Evolutionary conservation across 2,329 filamentous ascomycete species (phyloP), one percentile per base, ranked within the genome.

Genomic region (Penicillium concentricum): DNA sequence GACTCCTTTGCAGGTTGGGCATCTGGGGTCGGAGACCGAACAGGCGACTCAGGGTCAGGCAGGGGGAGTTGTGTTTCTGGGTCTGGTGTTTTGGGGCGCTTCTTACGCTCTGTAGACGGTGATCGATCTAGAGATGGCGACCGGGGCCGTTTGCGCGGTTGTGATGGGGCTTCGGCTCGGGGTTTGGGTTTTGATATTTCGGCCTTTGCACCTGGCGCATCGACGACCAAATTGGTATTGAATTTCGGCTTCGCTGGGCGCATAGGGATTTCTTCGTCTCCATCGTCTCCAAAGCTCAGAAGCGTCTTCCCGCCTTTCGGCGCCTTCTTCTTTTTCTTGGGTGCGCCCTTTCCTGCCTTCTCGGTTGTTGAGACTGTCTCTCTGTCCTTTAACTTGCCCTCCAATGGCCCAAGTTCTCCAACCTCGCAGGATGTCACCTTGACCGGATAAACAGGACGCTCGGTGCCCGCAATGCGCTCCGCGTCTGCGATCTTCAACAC

Each of bases 401-500:
- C 74, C 53, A 78, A 71, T 26, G 73, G 75, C 2, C 78, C 78
- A 54, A 80, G 58, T 60, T 79, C 78, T 30, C 76, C 71, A 13
- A 80, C 71, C 57, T 80, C 76, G 37, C 74, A 77, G 15, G 72
- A 74, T 0, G 73, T 75, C 51, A 99, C 87, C 73, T 87, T 92
- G 35, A 91, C 85, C 0, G 93, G 88, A 72, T 96, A 99, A 47
- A 95, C 76, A 2, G 93, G 93, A 59, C 91, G 83, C 61, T 97
- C 93, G 7, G 84, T 87, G 16, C 87, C 88, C 53, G 91, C 87
- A 26, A 88, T 84, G 18, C 95, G 79, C 70, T 97, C 94, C 0
- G 85, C 85, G 71, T 97, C 92, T 20, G 89, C 92, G 81, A 97
- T 96, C 76, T 92, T 95, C 69, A 92, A 87, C 69, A 99, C 74